These are phyloP conservation scores for Bathelium albidoporum DNA, from an alignment of 495 filamentous ascomycete genomes.

Conservation along the genomic window DNA sequence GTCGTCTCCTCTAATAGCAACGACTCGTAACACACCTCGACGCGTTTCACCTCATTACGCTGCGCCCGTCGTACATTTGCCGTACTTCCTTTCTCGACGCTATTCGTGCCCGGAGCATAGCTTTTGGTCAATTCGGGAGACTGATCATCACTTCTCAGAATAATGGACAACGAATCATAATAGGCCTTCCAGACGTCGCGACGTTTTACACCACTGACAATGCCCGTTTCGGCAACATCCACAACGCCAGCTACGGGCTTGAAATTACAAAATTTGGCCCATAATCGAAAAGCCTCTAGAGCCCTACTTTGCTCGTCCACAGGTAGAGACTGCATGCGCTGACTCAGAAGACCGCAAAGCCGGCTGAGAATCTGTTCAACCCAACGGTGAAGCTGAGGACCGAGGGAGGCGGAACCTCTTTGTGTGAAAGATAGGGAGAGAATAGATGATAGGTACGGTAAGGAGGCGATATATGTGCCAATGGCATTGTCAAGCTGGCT, in stretches of 20 bases:
- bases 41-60: slow-evolving; percentile 58
- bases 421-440: slow-evolving; percentile 13
- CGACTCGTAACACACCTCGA: slow-evolving; percentile 65
- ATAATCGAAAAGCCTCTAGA: not conserved
- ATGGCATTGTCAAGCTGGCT: slow-evolving; percentile 46
- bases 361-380: slow-evolving; percentile 64
- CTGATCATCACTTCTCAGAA: slow-evolving; percentile 40
- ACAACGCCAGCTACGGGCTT: not conserved
- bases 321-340: not conserved
- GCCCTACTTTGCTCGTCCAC: not conserved
- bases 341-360: slow-evolving; percentile 37
- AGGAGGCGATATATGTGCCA: slow-evolving; percentile 49
- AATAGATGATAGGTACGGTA: slow-evolving; percentile 48
- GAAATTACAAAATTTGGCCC: slow-evolving; percentile 1
- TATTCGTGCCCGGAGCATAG: slow-evolving; percentile 4
- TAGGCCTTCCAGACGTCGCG: slow-evolving; percentile 69
- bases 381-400: slow-evolving; percentile 59
- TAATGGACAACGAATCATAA: slow-evolving; percentile 60
- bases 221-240: not conserved
- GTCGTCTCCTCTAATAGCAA: slow-evolving; percentile 59
- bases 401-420: slow-evolving; percentile 20
- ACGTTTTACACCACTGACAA: slow-evolving; percentile 20
- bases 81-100: slow-evolving; percentile 9
- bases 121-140: slow-evolving; percentile 3
- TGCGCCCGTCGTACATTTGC: slow-evolving; percentile 51